These are phyloP conservation scores for Chaetomiaceae sp. DNA, from an alignment of 2,329 filamentous ascomycete species.

Conservation along the genomic window DNA sequence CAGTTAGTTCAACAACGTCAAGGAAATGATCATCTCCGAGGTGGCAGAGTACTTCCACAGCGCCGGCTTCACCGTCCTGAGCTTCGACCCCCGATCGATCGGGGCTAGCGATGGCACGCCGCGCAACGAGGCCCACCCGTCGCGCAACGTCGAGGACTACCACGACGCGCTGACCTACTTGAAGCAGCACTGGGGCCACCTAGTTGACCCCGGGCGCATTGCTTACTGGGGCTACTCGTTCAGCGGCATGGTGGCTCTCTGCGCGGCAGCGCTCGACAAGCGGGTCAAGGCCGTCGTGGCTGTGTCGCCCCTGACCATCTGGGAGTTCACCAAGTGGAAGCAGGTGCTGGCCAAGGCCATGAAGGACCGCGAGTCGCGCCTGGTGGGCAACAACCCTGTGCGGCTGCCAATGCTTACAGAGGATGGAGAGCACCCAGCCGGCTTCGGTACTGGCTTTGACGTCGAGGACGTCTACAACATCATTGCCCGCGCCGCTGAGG, in stretches of 20 bases:
- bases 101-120: conserved; percentile 22
- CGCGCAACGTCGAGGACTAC: background rate
- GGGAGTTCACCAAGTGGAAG: too few species aligned
- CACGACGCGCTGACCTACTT: too few species aligned
- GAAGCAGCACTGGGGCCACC: too few species aligned
- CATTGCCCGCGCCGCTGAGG: too few species aligned
- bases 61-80: conserved; percentile 19
- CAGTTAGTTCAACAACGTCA: conserved; percentile 25
- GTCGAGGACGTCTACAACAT: too few species aligned
- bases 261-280: conserved; percentile 20
- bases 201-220: background rate
- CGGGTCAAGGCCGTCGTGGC: conserved; percentile 16
- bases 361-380: too few species aligned
- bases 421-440: too few species aligned
- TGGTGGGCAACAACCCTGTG: too few species aligned
- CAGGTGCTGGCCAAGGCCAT: too few species aligned
- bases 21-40: conserved; percentile 24
- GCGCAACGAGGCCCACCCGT: conserved; percentile 13
- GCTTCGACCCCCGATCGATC: conserved; percentile 24
- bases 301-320: conserved; percentile 25
- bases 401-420: too few species aligned
- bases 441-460: too few species aligned
- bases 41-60: conserved; percentile 20
- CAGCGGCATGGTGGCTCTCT: background rate
- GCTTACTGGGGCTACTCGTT: conserved; percentile 1